Base-by-base conservation (phyloP, 129 eudicot species). In the Helianthus tuberosus region DNA sequence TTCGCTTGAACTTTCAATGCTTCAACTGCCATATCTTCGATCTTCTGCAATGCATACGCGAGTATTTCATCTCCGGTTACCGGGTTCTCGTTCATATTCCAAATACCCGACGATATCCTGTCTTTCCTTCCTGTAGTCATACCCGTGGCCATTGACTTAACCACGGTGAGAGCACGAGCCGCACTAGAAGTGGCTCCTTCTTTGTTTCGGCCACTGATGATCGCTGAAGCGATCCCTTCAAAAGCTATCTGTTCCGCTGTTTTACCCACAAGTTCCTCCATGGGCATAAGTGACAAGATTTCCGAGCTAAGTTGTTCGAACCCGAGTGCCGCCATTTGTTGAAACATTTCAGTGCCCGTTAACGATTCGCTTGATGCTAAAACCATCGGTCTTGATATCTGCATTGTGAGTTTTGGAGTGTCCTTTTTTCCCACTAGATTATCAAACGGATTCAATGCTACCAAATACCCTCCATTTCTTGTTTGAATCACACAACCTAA, bases 111-210 rank as follows among this genome's bases (percentile, higher is more conserved):
- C 0, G 96, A 80, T 53, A 91, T 78, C 71, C 99, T 81, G 47
- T 91, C 99, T 67, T 84, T 91, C 72, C 99, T 79, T 8, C 96
- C 96, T 4, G 52, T 68, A 55, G 82, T 84, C 93, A 88, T 85
- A 2, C 93, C 97, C 9, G 64, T 70, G 15, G 85, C 91, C 96
- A 94, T 94, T 64, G 89, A 83, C 64, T 91, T 90, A 46, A 91
- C 89, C 1, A 77, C 73, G 5, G 88, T 82, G 6, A 94, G 73
- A 17, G 89, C 84, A 16, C 93, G 86, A 5, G 99, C 88, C 0
- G 99, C 97, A 59, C 89, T 94, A 1, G 96, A 91, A 84, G 81
- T 86, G 12, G 99, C 96, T 8, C 96, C 97, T 87, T 93, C 94
- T 86, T 88, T 94, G 88, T 81, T 90, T 66, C 99, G 61, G 14